These are phyloP conservation scores for Mycocentrospora acerina DNA, from an alignment of 2,329 filamentous ascomycete species.

Conservation along the genomic window DNA sequence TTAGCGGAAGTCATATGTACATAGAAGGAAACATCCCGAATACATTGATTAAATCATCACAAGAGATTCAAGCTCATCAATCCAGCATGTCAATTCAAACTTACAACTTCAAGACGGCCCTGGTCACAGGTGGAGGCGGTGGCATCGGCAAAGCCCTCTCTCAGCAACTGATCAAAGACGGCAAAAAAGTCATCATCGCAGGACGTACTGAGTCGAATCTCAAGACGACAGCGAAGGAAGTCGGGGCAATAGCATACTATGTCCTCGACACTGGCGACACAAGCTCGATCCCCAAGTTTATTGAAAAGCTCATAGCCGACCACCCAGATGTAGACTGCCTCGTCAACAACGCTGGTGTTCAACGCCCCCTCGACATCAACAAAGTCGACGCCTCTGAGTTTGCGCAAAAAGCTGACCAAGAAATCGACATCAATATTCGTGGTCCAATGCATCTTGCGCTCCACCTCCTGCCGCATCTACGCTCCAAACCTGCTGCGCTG, in stretches of 20 bases:
- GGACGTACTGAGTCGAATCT: slow-evolving; percentile 59
- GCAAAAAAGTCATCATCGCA: slow-evolving; percentile 55
- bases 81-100: slow-evolving; percentile 19
- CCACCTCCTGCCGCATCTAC: slow-evolving; percentile 53
- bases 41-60: no score
- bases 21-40: no score
- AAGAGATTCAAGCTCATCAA: no score
- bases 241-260: slow-evolving; percentile 55
- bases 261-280: slow-evolving; percentile 54
- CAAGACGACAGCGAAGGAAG: slow-evolving; percentile 43
- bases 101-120: slow-evolving; percentile 47
- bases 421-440: slow-evolving; percentile 61
- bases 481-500: slow-evolving; percentile 42
- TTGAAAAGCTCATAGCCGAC: slow-evolving; percentile 48
- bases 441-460: slow-evolving; percentile 60
- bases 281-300: slow-evolving; percentile 47
- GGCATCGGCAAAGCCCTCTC: slow-evolving; percentile 56
- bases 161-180: slow-evolving; percentile 46
- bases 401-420: slow-evolving; percentile 55
- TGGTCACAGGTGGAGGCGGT: slow-evolving; percentile 50
- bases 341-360: slow-evolving; percentile 62
- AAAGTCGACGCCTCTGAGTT: slow-evolving; percentile 43
- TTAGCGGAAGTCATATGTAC: no score
- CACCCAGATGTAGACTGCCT: slow-evolving; percentile 60
- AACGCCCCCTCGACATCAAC: slow-evolving; percentile 54